Conservation (phyloP, 257 asterid genomes). For the Eustoma russellianum region DNA sequence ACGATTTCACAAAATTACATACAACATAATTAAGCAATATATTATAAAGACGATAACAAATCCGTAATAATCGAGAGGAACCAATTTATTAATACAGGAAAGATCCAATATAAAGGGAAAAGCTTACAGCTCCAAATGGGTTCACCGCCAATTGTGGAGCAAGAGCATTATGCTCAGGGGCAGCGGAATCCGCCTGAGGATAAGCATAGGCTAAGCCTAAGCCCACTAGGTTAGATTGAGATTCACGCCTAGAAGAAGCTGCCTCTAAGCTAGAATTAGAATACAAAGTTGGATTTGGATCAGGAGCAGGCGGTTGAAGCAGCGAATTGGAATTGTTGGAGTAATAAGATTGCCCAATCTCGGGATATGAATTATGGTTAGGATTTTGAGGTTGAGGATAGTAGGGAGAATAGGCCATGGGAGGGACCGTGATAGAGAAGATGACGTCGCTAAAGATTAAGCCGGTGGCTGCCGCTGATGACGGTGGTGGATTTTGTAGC, state of each 20-base stretch:
- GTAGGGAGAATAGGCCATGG: background rate
- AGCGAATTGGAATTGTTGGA: background rate
- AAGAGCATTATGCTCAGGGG: background rate
- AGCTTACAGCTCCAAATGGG: background rate
- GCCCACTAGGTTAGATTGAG: background rate
- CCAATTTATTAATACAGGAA: background rate
- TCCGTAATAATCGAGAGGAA: background rate
- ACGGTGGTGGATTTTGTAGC: constrained; percentile 2
- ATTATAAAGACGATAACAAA: background rate
- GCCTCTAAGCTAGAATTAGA: background rate
- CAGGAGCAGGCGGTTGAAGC: constrained; percentile 13
- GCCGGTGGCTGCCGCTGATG: background rate
- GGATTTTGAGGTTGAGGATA: constrained; percentile 18
- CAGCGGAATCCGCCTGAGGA: constrained; percentile 2
- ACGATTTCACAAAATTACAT: too few species aligned
- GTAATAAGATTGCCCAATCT: background rate
- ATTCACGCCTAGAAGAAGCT: constrained; percentile 4
- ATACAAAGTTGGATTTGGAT: background rate
- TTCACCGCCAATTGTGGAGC: background rate
- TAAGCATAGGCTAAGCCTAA: constrained; percentile 2
- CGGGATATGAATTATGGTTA: constrained; percentile 6
- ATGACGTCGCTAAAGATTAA: constrained; percentile 1
- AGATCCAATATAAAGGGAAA: background rate
- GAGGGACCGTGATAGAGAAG: background rate
- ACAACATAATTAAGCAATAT: too few species aligned